A percentile compares a stretch with the other conserved stretches of the same genome.
Evolutionary conservation across 495 filamentous ascomycete species (phyloP).

Genomic region (Polyplosphaeria fusca): DNA sequence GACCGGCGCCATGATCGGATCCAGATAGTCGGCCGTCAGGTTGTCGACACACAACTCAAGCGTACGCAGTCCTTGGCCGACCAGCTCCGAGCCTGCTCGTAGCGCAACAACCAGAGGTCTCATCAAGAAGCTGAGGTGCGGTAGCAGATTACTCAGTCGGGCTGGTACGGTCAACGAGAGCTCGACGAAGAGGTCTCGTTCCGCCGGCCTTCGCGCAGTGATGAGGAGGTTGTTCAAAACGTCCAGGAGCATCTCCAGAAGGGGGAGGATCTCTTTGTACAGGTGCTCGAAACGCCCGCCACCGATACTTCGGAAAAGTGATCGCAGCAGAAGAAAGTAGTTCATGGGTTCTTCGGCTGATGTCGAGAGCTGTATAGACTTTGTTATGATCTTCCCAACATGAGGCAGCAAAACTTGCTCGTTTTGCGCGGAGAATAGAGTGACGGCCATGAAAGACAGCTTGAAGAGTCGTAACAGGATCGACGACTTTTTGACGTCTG

Average conservation of each 20-base stretch:
- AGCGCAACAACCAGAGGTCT: conserved; percentile 92
- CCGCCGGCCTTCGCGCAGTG: conserved; percentile 81
- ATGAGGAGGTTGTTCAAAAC: conserved; percentile 90
- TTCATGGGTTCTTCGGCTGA: conserved; percentile 98
- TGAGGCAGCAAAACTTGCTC: conserved; percentile 93
- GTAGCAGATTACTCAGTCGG: conserved; percentile 87
- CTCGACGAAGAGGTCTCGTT: conserved; percentile 95
- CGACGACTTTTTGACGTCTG: conserved; percentile 83
- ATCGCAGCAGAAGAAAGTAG: conserved; percentile 90
- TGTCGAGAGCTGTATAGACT: conserved; percentile 92
- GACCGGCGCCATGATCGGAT: conserved; percentile 98
- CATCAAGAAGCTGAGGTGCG: conserved; percentile 98
- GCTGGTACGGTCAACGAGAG: conserved; percentile 94
- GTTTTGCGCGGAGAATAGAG: conserved; percentile 88
- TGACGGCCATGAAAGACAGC: conserved; percentile 98
- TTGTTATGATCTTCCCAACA: conserved; percentile 91
- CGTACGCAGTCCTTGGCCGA: conserved; percentile 89
- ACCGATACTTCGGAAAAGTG: conserved; percentile 92
- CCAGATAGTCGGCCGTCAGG: conserved; percentile 92
- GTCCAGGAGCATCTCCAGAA: conserved; percentile 95
- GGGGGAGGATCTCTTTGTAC: conserved; percentile 94
- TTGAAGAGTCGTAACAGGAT: conserved; percentile 95
- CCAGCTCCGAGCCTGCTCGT: conserved; percentile 84
- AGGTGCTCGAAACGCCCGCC: conserved; percentile 95
- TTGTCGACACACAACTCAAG: conserved; percentile 98